Evolutionary conservation across 495 filamentous ascomycete species (phyloP).

Genomic region (Penicillium atrosanguineum): DNA sequence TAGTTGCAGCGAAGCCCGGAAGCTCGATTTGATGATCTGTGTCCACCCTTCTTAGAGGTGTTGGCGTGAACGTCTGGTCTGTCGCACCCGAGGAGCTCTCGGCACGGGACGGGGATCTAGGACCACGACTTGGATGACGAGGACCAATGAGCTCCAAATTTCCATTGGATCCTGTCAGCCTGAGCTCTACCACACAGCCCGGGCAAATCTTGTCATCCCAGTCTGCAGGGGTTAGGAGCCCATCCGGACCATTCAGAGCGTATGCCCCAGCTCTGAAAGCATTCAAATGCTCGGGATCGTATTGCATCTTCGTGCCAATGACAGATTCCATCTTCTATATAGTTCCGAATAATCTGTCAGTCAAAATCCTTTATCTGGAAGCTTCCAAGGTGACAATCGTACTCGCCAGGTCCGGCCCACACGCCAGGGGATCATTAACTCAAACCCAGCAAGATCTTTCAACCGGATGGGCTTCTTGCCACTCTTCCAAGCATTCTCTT

Average conservation of each 20-base stretch:
- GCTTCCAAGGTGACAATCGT: neutral
- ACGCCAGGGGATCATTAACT: conserved; percentile 5
- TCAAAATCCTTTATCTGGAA: neutral
- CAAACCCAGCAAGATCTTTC: conserved; percentile 2
- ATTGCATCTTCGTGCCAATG: conserved; percentile 3
- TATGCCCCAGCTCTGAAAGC: neutral
- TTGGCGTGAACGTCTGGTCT: neutral
- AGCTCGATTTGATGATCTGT: neutral
- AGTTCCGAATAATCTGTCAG: neutral
- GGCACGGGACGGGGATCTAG: neutral
- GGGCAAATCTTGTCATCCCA: conserved; percentile 1
- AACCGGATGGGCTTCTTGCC: neutral
- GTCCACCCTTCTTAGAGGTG: neutral
- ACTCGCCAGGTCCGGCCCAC: conserved; percentile 1
- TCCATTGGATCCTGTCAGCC: neutral
- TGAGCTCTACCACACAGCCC: conserved; percentile 3
- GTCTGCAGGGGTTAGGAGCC: neutral
- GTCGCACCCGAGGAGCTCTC: neutral
- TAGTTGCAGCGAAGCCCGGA: neutral
- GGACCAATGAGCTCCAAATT: neutral
- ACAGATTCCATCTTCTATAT: neutral
- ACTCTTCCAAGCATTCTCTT: neutral
- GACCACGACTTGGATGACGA: neutral
- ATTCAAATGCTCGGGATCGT: neutral
- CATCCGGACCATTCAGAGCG: neutral